Percentiles rank a stretch among this genome's conserved stretches.
Conservation (phyloP, 1,284 basidiomycete genomes). For the Xanthoconium separans region DNA sequence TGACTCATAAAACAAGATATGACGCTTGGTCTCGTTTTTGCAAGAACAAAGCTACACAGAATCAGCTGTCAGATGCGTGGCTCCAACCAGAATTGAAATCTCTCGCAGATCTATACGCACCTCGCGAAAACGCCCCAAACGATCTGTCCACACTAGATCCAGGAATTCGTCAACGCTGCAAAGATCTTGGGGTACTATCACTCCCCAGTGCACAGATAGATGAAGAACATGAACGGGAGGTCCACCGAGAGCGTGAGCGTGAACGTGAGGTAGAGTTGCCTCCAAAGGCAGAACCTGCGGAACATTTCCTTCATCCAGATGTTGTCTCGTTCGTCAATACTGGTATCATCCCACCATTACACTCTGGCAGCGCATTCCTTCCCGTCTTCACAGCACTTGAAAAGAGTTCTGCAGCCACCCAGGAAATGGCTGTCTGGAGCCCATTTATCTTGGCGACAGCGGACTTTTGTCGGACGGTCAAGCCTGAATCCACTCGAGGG, state of each 20-base stretch:
- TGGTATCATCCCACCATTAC: neutral
- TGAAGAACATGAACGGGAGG: neutral
- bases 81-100: neutral
- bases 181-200: neutral
- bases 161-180: neutral
- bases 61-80: neutral
- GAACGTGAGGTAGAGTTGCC: constrained; percentile 3
- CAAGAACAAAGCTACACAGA: neutral
- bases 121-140: neutral
- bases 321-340: neutral
- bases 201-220: neutral
- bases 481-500: neutral
- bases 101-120: neutral
- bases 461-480: too few species aligned
- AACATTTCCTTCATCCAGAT: neutral
- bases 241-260: neutral
- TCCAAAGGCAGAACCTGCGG: neutral
- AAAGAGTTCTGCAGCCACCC: neutral
- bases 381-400: neutral
- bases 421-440: neutral
- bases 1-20: neutral
- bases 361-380: neutral
- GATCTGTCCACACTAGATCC: neutral
- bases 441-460: too few species aligned
- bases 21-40: neutral